Percentiles rank a stretch among this genome's conserved stretches.
These are phyloP conservation scores for Fraxinus angustifolia DNA, from an alignment of 305 asterid genomes.

Conservation along the genomic window DNA sequence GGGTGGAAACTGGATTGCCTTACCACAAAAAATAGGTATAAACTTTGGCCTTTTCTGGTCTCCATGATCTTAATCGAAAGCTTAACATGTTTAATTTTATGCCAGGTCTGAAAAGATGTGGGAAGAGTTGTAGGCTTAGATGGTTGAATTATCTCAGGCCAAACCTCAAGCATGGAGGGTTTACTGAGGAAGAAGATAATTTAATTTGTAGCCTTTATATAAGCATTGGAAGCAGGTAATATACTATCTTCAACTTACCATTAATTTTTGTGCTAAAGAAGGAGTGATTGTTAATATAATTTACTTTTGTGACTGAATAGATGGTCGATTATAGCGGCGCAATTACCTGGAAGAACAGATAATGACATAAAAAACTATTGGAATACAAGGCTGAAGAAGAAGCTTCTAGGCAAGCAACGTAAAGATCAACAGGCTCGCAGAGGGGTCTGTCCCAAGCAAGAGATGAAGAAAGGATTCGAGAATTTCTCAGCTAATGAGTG, in stretches of 20 bases:
- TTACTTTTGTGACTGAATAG: slow-evolving; percentile 23
- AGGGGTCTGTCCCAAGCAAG: slow-evolving; percentile 21
- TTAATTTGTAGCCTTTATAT: slow-evolving; percentile 59
- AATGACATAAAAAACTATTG: slow-evolving; percentile 79
- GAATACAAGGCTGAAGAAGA: slow-evolving; percentile 75
- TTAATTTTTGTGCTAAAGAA: not conserved
- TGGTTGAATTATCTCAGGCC: slow-evolving; percentile 84
- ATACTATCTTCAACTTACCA: not conserved
- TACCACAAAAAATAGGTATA: slow-evolving; percentile 64
- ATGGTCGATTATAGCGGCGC: slow-evolving; percentile 78
- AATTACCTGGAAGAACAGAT: slow-evolving; percentile 74
- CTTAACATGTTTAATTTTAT: not conserved
- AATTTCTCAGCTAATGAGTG: slow-evolving; percentile 10
- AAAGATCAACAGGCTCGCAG: slow-evolving; percentile 29
- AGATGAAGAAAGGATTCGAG: slow-evolving; percentile 20
- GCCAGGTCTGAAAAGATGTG: slow-evolving; percentile 72
- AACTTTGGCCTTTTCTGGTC: not conserved
- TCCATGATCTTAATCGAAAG: not conserved
- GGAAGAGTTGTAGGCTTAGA: slow-evolving; percentile 77
- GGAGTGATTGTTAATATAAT: not conserved
- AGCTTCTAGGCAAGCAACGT: slow-evolving; percentile 47
- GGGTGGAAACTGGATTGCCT: slow-evolving; percentile 78
- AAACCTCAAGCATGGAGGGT: slow-evolving; percentile 72
- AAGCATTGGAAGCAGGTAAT: slow-evolving; percentile 70
- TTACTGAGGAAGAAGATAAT: slow-evolving; percentile 67